A percentile compares a stretch with the other conserved stretches of the same genome.
Evolutionary conservation across 1,284 basidiomycete species (phyloP).

Genomic region (Peniophora sp.): DNA sequence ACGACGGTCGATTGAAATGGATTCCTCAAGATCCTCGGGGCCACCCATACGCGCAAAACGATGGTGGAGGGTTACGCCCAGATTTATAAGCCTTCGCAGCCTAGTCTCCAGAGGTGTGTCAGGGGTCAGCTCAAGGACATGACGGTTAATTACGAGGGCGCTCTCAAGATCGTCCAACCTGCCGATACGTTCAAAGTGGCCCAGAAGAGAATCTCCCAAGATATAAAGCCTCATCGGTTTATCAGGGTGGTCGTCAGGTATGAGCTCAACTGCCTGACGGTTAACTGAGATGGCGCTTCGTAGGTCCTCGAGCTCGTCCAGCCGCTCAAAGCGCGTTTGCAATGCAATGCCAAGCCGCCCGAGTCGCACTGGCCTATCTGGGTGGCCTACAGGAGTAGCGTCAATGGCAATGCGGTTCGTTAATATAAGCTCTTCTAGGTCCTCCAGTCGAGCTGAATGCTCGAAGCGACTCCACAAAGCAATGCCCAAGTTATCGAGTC

Average conservation of each 20-base stretch:
- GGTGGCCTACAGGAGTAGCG: not conserved
- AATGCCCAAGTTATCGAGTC: not conserved
- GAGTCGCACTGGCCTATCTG: not conserved
- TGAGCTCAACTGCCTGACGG: not conserved
- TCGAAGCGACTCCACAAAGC: not conserved
- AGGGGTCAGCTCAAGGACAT: not conserved
- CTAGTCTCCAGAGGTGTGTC: constrained; percentile 1
- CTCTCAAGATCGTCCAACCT: not conserved
- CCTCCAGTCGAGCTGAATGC: not conserved
- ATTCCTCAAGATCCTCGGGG: not conserved
- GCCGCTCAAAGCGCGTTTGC: not conserved
- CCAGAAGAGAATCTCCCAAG: not conserved
- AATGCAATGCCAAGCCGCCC: not conserved
- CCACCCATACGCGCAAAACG: constrained; percentile 1
- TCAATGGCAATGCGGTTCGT: not conserved
- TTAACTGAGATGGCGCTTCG: not conserved
- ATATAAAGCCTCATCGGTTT: not conserved
- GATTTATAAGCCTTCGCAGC: constrained; percentile 13
- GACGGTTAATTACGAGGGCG: not conserved
- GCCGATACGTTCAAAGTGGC: not conserved
- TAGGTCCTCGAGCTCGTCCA: not conserved
- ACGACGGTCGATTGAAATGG: not conserved
- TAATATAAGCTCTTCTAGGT: not conserved
- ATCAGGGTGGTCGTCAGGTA: not conserved
- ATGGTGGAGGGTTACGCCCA: constrained; percentile 19